A percentile compares a stretch with the other conserved stretches of the same genome.
Conservation (phyloP, 1,284 basidiomycete genomes). For the Sporisorium reilianum region DNA sequence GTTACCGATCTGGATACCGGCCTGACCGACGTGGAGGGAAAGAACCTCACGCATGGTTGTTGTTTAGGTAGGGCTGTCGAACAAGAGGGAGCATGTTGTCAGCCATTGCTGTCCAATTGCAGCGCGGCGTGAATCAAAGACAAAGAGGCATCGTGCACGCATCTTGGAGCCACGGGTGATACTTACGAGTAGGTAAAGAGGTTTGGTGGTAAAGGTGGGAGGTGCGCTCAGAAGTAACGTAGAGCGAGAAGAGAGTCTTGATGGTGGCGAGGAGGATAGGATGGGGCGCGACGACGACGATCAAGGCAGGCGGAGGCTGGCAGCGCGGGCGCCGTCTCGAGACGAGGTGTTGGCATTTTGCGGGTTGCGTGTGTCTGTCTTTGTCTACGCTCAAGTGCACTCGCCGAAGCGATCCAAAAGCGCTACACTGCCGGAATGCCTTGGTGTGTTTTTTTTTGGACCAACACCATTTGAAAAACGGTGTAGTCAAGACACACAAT, state of each 20-base stretch:
- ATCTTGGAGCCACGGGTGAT: slow-evolving; percentile 1
- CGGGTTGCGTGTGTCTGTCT: slow-evolving; percentile 7
- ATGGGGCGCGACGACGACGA: slow-evolving; percentile 13
- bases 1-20: slow-evolving; percentile 81
- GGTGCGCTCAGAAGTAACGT: slow-evolving; percentile 64
- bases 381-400: not conserved
- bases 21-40: slow-evolving; percentile 93
- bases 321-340: slow-evolving; percentile 3
- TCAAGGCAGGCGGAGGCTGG: not conserved
- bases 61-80: slow-evolving; percentile 5
- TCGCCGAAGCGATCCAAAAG: not conserved
- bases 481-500: not conserved
- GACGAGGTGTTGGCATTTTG: not conserved
- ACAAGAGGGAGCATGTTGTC: not conserved
- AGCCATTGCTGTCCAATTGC: not conserved
- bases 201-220: slow-evolving; percentile 4
- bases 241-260: slow-evolving; percentile 55
- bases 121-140: not conserved
- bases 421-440: slow-evolving; percentile 7
- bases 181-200: slow-evolving; percentile 34
- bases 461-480: slow-evolving; percentile 22
- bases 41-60: slow-evolving; percentile 76
- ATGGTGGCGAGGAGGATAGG: slow-evolving; percentile 36
- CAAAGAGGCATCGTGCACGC: not conserved
- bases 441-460: slow-evolving; percentile 20